Conservation (phyloP, 2,329 filamentous ascomycete species). For the Gyromitra esculenta region DNA sequence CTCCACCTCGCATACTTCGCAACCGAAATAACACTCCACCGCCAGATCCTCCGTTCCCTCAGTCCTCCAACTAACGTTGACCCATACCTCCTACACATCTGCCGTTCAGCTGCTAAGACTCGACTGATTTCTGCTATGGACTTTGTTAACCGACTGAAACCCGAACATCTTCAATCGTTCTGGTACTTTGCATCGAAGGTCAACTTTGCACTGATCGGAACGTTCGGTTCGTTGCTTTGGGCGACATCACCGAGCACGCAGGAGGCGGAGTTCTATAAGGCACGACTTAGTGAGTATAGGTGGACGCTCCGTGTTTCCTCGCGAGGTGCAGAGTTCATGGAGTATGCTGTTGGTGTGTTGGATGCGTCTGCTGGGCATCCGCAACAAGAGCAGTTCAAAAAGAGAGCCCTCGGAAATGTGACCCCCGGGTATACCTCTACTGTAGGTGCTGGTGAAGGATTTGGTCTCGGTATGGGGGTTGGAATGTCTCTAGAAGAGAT, state of each 20-base stretch:
- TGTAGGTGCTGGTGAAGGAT: conserved; percentile 51
- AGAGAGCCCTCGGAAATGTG: conserved; percentile 44
- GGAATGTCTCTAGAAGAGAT: conserved; percentile 37
- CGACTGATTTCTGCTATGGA: conserved; percentile 96
- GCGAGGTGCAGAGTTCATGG: conserved; percentile 63
- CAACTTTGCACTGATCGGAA: conserved; percentile 94
- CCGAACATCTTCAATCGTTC: conserved; percentile 85
- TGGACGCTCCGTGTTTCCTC: conserved; percentile 92
- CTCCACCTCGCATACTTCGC: conserved; percentile 93
- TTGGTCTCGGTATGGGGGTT: conserved; percentile 53
- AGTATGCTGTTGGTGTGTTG: conserved; percentile 79
- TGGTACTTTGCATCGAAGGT: conserved; percentile 91
- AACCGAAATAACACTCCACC: conserved; percentile 90
- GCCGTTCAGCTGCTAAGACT: conserved; percentile 91
- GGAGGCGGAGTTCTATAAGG: conserved; percentile 75
- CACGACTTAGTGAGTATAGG: conserved; percentile 84
- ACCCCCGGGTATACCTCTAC: conserved; percentile 47
- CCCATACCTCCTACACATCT: conserved; percentile 88
- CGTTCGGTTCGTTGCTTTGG: conserved; percentile 89
- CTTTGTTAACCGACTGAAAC: conserved; percentile 91
- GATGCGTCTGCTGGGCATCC: conserved; percentile 62
- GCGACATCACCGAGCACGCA: conserved; percentile 71
- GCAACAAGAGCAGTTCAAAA: conserved; percentile 54
- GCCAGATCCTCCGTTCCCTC: conserved; percentile 87
- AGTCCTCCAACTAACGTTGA: conserved; percentile 67